Evolutionary conservation across 2,329 filamentous ascomycete species (phyloP).

Genomic region (Periconia sp.): DNA sequence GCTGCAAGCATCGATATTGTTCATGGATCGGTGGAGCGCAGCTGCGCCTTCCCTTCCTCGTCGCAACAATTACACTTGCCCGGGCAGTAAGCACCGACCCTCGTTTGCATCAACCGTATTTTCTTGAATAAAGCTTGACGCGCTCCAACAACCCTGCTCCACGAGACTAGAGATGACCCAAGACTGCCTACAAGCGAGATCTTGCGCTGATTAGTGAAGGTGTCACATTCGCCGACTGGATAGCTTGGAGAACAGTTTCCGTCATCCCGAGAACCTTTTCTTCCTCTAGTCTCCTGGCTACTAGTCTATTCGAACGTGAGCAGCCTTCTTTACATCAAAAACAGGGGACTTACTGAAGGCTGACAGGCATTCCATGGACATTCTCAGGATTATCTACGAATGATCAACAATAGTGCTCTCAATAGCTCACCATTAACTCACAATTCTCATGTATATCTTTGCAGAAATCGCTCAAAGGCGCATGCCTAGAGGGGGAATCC

Average conservation of each 20-base stretch:
- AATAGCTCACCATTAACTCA: constrained; percentile 36
- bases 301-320: constrained; percentile 27
- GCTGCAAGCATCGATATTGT: too few relatives aligned
- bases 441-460: constrained; percentile 47
- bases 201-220: constrained; percentile 7
- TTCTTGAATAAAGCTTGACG: too few relatives aligned
- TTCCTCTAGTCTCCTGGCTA: constrained; percentile 49
- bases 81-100: too few relatives aligned
- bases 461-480: constrained; percentile 47
- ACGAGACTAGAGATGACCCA: constrained; percentile 1
- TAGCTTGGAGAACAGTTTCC: constrained; percentile 38
- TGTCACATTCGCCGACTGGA: constrained; percentile 14
- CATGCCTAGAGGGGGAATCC: constrained; percentile 38
- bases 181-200: constrained; percentile 7
- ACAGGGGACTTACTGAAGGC: constrained; percentile 39
- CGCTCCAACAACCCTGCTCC: too few relatives aligned
- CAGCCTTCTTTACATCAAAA: neutral
- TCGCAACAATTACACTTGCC: too few relatives aligned
- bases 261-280: constrained; percentile 52
- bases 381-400: constrained; percentile 42
- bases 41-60: too few relatives aligned
- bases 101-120: too few relatives aligned
- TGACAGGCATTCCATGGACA: constrained; percentile 53
- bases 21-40: too few relatives aligned
- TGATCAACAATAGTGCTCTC: constrained; percentile 4